These are phyloP conservation scores for Fusarium begoniae DNA, from an alignment of 2,329 filamentous ascomycete genomes.

Conservation along the genomic window DNA sequence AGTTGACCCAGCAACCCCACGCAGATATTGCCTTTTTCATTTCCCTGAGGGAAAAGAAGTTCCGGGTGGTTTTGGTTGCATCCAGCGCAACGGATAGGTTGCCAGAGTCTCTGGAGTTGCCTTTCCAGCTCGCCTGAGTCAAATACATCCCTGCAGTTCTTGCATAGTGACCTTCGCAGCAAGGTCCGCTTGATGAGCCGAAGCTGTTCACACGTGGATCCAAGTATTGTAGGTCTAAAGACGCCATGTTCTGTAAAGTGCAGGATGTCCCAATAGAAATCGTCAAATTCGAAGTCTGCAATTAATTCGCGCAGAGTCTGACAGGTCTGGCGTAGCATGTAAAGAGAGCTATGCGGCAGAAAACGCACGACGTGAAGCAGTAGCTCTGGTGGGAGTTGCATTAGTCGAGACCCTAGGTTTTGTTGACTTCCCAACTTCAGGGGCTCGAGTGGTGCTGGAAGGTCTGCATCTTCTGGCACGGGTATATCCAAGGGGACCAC, in stretches of 20 bases:
- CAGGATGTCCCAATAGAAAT: neutral
- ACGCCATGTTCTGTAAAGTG: too few relatives aligned
- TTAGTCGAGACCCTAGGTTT: fast-evolving
- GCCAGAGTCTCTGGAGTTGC: neutral
- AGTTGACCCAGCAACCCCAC: neutral
- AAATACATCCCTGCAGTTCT: neutral
- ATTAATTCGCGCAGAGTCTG: neutral
- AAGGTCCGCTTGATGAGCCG: neutral
- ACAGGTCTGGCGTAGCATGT: slow-evolving; percentile 4
- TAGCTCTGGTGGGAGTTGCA: neutral
- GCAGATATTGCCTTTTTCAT: neutral
- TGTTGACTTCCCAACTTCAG: fast-evolving
- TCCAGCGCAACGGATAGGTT: neutral
- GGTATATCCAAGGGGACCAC: fast-evolving
- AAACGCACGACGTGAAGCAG: neutral
- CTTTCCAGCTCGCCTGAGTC: neutral
- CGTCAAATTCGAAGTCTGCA: neutral
- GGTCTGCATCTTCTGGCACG: neutral
- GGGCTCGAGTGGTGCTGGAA: fast-evolving
- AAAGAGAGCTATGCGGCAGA: neutral
- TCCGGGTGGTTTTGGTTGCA: neutral
- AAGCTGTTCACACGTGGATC: neutral
- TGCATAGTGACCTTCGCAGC: neutral
- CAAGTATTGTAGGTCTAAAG: too few relatives aligned
- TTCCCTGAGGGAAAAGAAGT: neutral